Evolutionary conservation across 2,329 filamentous ascomycete species (phyloP), one percentile per base, ranked within the genome.

Genomic region (Colletotrichum tofieldiae): DNA sequence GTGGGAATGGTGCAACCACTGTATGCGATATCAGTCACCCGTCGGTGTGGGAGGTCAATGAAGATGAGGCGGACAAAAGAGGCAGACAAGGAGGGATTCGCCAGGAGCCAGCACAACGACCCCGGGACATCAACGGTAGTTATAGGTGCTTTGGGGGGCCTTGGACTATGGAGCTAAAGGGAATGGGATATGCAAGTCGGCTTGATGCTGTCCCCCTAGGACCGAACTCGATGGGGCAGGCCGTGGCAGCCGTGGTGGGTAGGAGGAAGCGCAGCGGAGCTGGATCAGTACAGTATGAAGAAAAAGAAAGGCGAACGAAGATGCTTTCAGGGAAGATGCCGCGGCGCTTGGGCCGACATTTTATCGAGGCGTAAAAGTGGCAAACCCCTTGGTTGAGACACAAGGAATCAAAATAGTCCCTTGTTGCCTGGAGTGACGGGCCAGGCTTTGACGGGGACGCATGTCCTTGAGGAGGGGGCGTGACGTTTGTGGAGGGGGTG

Each of bases 21-120:
- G 37, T 23, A 41, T 49, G 54, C 52, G 29, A 64, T 59, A 52
- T 47, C 71, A 63, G 58, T 74, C 71, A 71, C 67, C 67, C 26
- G 45, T 65, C 49, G 60, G 71, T 71, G 64, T 67, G 66, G 77
- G 79, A 78, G 77, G 76, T 76, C 78, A 77, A 78, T 76, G 75
- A 78, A 79, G 78, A 67, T 45, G 73, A 74, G 69, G 74, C 70
- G 67, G 60, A 73, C 66, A 75, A 75, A 75, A 73, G 72, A 67
- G 68, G 68, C 68, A 67, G 72, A 73, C 72, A 73, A 73, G 72
- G 72, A 72, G 64, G 66, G 63, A 60, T 68, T 71, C 68, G 55
- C 55, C 51, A 43, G 67, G 43, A 47, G 59, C 41, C 59, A 62
- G 64, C 64, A 67, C 59, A 52, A 72, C 66, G 55, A 60, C 54